phyloP scores from a whole-genome alignment of 768 basidiomycete genomes.

The Crassisporium funariophilum region DNA sequence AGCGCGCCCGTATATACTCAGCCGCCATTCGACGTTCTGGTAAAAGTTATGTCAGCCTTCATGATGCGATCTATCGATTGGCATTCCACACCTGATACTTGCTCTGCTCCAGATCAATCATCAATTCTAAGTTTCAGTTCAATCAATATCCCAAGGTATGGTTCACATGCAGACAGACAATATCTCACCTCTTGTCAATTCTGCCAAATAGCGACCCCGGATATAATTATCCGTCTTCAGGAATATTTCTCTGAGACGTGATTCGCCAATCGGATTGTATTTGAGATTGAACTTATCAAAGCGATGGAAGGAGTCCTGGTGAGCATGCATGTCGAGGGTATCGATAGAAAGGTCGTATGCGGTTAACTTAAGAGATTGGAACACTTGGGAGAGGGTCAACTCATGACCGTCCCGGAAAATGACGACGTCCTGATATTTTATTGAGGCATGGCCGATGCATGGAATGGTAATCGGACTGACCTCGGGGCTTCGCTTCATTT shows the following conservation, averaged over 20 bases:
- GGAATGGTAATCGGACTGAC: slow-evolving; percentile 40
- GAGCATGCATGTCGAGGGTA: slow-evolving; percentile 99
- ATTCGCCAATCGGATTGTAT: slow-evolving; percentile 97
- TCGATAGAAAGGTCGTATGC: slow-evolving; percentile 99
- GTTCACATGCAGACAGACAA: not conserved
- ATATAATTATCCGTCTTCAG: slow-evolving; percentile 97
- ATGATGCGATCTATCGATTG: not conserved
- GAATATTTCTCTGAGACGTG: slow-evolving; percentile 93
- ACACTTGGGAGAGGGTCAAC: slow-evolving; percentile 91
- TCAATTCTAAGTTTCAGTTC: slow-evolving; percentile 71
- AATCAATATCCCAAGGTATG: not conserved
- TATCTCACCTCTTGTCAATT: slow-evolving; percentile 79
- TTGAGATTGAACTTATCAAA: slow-evolving; percentile 99
- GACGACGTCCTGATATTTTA: slow-evolving; percentile 74
- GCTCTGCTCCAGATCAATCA: slow-evolving; percentile 96
- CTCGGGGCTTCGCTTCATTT: slow-evolving; percentile 87
- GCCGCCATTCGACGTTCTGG: slow-evolving; percentile 95
- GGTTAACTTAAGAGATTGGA: slow-evolving; percentile 90
- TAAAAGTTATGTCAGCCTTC: not conserved
- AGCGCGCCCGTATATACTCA: slow-evolving; percentile 91
- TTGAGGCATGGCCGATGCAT: not conserved
- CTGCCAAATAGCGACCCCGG: slow-evolving; percentile 90
- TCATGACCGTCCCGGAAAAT: slow-evolving; percentile 93
- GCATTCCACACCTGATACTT: slow-evolving; percentile 82
- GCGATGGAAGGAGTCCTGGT: slow-evolving; percentile 96